A percentile compares a stretch with the other conserved stretches of the same genome.
phyloP scores from a whole-genome alignment of 306 rosid genomes.

The Glycyrrhiza uralensis region DNA sequence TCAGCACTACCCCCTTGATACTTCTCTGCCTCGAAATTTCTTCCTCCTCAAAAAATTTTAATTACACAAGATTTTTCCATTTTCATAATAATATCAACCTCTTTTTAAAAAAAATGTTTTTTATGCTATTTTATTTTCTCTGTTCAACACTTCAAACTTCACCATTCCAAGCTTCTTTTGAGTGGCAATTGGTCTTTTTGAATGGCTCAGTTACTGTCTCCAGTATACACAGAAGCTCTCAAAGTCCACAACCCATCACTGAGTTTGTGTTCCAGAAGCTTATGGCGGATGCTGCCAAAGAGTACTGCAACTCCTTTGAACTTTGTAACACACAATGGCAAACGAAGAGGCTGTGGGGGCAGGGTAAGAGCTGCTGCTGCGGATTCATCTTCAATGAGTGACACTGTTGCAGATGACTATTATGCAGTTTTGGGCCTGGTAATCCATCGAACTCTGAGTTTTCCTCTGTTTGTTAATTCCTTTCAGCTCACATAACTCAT shows the following conservation, averaged over 20 bases:
- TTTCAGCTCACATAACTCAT: not conserved
- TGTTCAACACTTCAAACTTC: not conserved
- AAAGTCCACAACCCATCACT: conserved; percentile 47
- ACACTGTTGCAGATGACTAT: conserved; percentile 73
- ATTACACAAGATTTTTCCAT: conserved; percentile 10
- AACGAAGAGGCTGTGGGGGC: conserved; percentile 44
- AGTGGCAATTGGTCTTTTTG: not conserved
- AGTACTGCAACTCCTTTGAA: conserved; percentile 26
- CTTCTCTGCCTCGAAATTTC: conserved; percentile 43
- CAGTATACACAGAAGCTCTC: conserved; percentile 63
- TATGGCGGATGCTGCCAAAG: conserved; percentile 43
- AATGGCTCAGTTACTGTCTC: conserved; percentile 72
- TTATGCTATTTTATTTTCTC: not conserved
- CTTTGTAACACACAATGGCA: conserved; percentile 34
- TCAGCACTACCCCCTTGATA: conserved; percentile 33
- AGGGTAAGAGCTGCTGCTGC: conserved; percentile 60
- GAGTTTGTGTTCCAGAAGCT: conserved; percentile 38
- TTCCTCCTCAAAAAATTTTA: conserved; percentile 47
- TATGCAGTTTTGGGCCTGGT: conserved; percentile 92
- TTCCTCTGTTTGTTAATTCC: not conserved
- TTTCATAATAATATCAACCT: conserved; percentile 14
- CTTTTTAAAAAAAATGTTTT: not conserved
- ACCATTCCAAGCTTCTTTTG: not conserved
- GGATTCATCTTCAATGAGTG: conserved; percentile 42
- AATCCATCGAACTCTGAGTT: conserved; percentile 19